Conservation (phyloP, 2,329 filamentous ascomycete species). For the Fusarium duplospermum region DNA sequence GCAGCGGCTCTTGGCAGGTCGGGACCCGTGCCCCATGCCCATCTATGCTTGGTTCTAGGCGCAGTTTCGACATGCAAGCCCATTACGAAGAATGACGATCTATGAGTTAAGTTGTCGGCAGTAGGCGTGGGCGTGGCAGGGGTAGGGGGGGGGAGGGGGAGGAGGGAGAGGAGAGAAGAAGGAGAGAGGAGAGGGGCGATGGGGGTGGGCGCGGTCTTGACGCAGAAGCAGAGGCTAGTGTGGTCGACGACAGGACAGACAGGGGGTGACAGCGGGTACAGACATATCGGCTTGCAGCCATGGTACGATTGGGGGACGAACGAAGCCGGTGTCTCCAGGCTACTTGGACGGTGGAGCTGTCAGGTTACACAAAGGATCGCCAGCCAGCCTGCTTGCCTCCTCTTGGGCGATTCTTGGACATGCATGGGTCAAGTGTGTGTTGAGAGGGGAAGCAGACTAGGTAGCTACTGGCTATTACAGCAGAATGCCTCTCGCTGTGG, state of each 20-base stretch:
- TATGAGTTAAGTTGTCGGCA: background rate
- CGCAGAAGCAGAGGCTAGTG: background rate
- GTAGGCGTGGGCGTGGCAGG: background rate
- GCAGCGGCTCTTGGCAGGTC: constrained; percentile 19
- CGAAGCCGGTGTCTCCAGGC: constrained; percentile 20
- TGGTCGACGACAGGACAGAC: background rate
- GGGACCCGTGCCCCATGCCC: background rate
- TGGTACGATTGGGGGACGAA: constrained; percentile 9
- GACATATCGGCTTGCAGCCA: constrained; percentile 7
- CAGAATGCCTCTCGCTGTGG: background rate
- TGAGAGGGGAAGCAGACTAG: background rate
- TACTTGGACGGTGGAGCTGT: constrained; percentile 17
- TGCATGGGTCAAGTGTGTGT: constrained; percentile 3
- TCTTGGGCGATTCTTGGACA: constrained; percentile 3
- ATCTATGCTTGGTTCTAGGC: background rate
- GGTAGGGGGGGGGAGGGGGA: no score
- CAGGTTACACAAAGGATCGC: constrained; percentile 36
- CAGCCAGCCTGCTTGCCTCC: constrained; percentile 2
- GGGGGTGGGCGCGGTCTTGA: background rate
- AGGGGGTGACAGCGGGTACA: constrained; percentile 18
- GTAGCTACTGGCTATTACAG: background rate
- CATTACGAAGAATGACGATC: constrained; percentile 15
- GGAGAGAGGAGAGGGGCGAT: background rate
- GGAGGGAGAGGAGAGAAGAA: background rate
- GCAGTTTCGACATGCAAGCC: constrained; percentile 4